phyloP scores from a whole-genome alignment of 345 rosid species.

The Aquilaria yunnanensis region DNA sequence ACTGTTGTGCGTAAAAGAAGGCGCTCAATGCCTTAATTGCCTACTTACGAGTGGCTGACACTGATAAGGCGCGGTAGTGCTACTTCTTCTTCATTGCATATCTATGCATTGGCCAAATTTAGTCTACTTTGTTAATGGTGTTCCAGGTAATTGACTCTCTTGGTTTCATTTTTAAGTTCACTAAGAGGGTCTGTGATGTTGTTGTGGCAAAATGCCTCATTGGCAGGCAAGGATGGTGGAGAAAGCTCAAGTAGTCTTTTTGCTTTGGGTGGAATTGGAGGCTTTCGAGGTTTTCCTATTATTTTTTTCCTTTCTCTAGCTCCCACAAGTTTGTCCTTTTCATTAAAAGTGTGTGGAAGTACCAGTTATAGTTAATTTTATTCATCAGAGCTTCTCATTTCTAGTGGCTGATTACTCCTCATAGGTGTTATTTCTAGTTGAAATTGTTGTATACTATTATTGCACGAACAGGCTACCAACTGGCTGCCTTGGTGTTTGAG shows the following conservation, averaged over 20 bases:
- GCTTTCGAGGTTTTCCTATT: slow-evolving; percentile 90
- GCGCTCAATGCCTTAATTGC: slow-evolving; percentile 95
- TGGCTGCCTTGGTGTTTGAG: too few relatives aligned
- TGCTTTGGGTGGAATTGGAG: slow-evolving; percentile 98
- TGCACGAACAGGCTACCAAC: too few relatives aligned
- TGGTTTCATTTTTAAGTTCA: slow-evolving; percentile 43
- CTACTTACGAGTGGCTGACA: slow-evolving; percentile 79
- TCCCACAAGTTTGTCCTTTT: too few relatives aligned
- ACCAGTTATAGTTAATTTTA: too few relatives aligned
- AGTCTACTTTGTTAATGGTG: slow-evolving; percentile 4
- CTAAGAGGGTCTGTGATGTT: slow-evolving; percentile 90
- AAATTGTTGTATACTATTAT: too few relatives aligned
- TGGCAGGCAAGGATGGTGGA: slow-evolving; percentile 91
- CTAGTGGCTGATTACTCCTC: too few relatives aligned
- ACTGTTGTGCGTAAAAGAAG: slow-evolving; percentile 50
- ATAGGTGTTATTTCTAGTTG: too few relatives aligned
- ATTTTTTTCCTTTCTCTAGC: slow-evolving; percentile 9
- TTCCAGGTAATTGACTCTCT: slow-evolving; percentile 9
- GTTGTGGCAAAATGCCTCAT: slow-evolving; percentile 90
- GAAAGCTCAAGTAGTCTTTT: slow-evolving; percentile 83
- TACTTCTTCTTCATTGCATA: background rate
- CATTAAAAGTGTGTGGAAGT: too few relatives aligned
- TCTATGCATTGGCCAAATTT: background rate
- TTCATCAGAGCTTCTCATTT: too few relatives aligned
- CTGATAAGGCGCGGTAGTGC: slow-evolving; percentile 84